Conservation (phyloP, 2,329 filamentous ascomycete genomes). For the Trichoderma asperellum region DNA sequence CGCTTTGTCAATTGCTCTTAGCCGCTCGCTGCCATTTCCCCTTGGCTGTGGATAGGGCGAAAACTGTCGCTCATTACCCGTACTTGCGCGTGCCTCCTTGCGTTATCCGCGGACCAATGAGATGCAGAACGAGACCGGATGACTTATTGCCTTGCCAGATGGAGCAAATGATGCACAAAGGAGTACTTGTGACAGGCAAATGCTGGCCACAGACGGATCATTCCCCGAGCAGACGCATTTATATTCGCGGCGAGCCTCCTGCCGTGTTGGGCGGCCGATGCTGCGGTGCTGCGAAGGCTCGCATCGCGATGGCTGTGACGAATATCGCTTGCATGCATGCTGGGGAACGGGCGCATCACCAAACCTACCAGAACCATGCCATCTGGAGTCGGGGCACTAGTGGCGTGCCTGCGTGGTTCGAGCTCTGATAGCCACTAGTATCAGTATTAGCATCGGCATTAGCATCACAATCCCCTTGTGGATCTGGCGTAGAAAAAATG, state of each 20-base stretch:
- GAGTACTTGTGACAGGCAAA: background rate
- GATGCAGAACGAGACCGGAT: background rate
- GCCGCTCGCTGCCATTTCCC: background rate
- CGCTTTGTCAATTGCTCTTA: background rate
- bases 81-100: constrained; percentile 12
- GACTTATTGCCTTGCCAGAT: background rate
- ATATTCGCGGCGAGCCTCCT: background rate
- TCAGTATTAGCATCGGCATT: background rate
- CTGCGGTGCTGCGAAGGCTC: background rate
- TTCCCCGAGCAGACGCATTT: background rate
- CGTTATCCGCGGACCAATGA: background rate
- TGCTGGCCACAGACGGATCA: constrained; percentile 4
- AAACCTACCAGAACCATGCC: constrained; percentile 12
- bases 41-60: background rate
- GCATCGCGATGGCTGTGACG: constrained; percentile 21
- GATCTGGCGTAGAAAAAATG: background rate
- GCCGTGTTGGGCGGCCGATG: background rate
- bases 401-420: background rate
- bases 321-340: constrained; percentile 23
- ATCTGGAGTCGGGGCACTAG: background rate
- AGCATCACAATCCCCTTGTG: background rate
- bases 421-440: background rate
- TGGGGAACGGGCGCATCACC: constrained; percentile 24
- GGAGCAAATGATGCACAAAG: constrained; percentile 13
- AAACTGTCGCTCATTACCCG: background rate